Base-by-base conservation (phyloP, 2,329 filamentous ascomycete species). In the Amauroascus niger region DNA sequence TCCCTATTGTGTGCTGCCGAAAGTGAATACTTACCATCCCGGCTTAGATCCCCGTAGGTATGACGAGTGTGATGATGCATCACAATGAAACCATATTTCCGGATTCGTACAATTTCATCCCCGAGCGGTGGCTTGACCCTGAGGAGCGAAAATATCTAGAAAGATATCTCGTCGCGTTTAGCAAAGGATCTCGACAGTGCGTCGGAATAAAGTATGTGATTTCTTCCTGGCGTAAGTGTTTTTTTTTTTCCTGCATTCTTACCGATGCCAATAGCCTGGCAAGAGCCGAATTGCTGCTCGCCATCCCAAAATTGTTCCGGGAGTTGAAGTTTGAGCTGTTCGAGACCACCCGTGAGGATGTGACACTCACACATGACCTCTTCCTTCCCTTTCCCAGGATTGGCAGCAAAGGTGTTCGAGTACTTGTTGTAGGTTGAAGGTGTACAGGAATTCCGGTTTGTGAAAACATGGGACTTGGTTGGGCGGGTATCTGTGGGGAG, bases 111-210 rank as follows among this genome's bases (percentile, higher is more conserved):
- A 52, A 30, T 22, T 68, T 66, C 55, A 45, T 54, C 1, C 65
- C 65, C 1, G 64, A 67, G 51, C 48, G 65, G 22, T 68, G 65
- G 65, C 54, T 68, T 6, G 57, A 57, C 33, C 41, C 51, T 9
- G 50, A 58, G 16, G 55, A 53, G 16, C 49, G 39, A 52, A 55
- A 57, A 18, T 50, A 55, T 26, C 56, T 61, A 8, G 57, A 60
- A 30, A 60, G 59, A 32, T 69, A 67, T 53, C 59, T 71, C 8
- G 59, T 71, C 6, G 58, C 63, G 0, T 72, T 72, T 56, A 62
- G 64, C 24, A 63, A 62, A 41, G 74, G 73, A 0, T 66, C 64
- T 1, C 62, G 73, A 30, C 68, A 68, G 61, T 76, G 74, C 56
- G 62, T 71, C 8, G 74, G 74, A n/a, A 69, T 69, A 35, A 72